These are phyloP conservation scores for Malassezia restricta DNA, from an alignment of 1,284 basidiomycete species.

Conservation along the genomic window DNA sequence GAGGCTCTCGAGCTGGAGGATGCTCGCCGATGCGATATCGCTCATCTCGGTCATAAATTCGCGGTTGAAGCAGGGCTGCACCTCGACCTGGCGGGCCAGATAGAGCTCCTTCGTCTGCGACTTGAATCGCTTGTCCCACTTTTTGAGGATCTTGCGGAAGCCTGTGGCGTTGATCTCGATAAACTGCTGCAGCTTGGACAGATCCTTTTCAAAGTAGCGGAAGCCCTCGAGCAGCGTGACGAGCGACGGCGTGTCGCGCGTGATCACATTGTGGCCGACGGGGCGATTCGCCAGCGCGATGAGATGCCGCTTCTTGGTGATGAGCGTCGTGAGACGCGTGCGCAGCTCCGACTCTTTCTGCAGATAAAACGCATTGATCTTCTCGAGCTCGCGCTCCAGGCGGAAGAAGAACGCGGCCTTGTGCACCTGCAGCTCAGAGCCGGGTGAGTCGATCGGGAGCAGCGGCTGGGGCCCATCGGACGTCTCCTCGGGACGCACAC, in stretches of 20 bases:
- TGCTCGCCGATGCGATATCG: slow-evolving; percentile 83
- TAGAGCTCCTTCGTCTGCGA: slow-evolving; percentile 92
- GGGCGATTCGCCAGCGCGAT: slow-evolving; percentile 41
- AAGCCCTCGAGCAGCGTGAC: slow-evolving; percentile 82
- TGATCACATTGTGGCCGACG: slow-evolving; percentile 21
- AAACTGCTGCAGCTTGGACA: slow-evolving; percentile 92
- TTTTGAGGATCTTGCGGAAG: slow-evolving; percentile 95
- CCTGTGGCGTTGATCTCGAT: slow-evolving; percentile 96
- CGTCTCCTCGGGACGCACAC: slow-evolving; percentile 55
- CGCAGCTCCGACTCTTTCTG: slow-evolving; percentile 94
- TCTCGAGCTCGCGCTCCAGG: slow-evolving; percentile 91
- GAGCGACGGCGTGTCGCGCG: slow-evolving; percentile 38
- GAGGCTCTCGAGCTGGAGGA: slow-evolving; percentile 73
- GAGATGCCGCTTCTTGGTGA: slow-evolving; percentile 82
- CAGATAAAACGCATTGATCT: slow-evolving; percentile 99
- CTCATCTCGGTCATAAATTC: slow-evolving; percentile 94
- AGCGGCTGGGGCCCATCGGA: slow-evolving; percentile 16
- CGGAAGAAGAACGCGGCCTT: slow-evolving; percentile 99
- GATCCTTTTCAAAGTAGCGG: slow-evolving; percentile 80
- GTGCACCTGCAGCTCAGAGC: slow-evolving; percentile 55
- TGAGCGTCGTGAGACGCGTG: slow-evolving; percentile 70
- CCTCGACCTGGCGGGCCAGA: slow-evolving; percentile 88
- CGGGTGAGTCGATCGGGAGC: slow-evolving; percentile 24
- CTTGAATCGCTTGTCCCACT: slow-evolving; percentile 94
- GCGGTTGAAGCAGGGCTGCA: slow-evolving; percentile 68